Evolutionary conservation across 78 protist species (phyloP).

Genomic region (Dictyostelium intermedium): DNA sequence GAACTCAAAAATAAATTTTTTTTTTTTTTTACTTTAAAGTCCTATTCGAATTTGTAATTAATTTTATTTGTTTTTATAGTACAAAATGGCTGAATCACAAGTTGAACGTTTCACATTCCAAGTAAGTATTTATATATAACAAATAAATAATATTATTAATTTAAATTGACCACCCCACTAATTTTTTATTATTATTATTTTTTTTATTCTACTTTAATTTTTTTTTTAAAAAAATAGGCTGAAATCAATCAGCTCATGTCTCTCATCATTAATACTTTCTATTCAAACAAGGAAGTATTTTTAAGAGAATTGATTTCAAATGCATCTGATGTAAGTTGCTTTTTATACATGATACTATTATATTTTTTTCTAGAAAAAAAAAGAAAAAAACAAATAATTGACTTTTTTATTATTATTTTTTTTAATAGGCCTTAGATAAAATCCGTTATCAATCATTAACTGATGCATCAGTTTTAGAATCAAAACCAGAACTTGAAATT

Average conservation of each 20-base stretch:
- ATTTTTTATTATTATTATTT: slow-evolving; percentile 32
- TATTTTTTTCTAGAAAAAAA: slow-evolving; percentile 38
- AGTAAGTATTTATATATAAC: neutral
- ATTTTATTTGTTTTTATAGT: neutral
- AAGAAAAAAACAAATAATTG: neutral
- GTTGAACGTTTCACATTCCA: slow-evolving; percentile 36
- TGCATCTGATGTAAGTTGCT: slow-evolving; percentile 95
- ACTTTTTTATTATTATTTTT: neutral
- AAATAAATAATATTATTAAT: neutral
- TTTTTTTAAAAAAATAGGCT: slow-evolving; percentile 65
- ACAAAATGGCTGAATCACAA: neutral
- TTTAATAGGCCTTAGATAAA: slow-evolving; percentile 75
- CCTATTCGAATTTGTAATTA: neutral
- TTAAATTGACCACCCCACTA: too few relatives aligned
- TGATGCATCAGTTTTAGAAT: slow-evolving; percentile 93
- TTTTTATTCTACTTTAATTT: neutral
- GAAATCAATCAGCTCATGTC: slow-evolving; percentile 97
- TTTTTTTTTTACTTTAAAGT: neutral
- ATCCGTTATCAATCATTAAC: slow-evolving; percentile 97
- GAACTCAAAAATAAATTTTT: neutral
- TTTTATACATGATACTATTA: too few relatives aligned
- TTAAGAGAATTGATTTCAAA: slow-evolving; percentile 99
- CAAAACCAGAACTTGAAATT: slow-evolving; percentile 95
- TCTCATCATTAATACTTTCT: slow-evolving; percentile 99
- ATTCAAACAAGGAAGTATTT: slow-evolving; percentile 99